These are phyloP conservation scores for Fusarium proliferatum DNA, from an alignment of 2,329 filamentous ascomycete species.

Conservation along the genomic window DNA sequence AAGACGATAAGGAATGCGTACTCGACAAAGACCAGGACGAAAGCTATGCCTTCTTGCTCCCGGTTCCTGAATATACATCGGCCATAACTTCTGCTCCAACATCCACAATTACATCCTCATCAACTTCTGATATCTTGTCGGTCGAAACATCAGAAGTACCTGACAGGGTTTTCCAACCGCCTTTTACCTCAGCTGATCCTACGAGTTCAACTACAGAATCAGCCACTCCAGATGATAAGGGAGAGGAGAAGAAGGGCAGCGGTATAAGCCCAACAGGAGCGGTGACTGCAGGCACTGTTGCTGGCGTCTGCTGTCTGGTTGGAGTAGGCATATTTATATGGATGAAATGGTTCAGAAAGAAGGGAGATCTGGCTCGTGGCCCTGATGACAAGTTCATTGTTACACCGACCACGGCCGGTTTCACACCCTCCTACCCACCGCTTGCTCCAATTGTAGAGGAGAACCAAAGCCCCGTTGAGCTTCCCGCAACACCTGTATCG, in stretches of 20 bases:
- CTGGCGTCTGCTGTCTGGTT: slow-evolving; percentile 38
- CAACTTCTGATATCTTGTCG: slow-evolving; percentile 21
- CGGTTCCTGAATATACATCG: slow-evolving; percentile 25
- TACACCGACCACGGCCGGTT: slow-evolving; percentile 39
- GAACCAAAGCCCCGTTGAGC: slow-evolving; percentile 37
- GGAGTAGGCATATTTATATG: slow-evolving; percentile 42
- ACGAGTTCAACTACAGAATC: slow-evolving; percentile 20
- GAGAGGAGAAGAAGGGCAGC: slow-evolving; percentile 7
- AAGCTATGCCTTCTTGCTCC: slow-evolving; percentile 36
- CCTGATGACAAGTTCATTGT: slow-evolving; percentile 43
- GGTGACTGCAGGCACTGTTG: slow-evolving; percentile 41
- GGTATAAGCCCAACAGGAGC: slow-evolving; percentile 34
- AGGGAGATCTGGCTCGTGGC: slow-evolving; percentile 29
- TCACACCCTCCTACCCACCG: slow-evolving; percentile 26
- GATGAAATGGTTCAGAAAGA: slow-evolving; percentile 44
- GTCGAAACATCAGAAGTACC: slow-evolving; percentile 38
- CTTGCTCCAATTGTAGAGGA: slow-evolving; percentile 3
- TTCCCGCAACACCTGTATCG: slow-evolving; percentile 44
- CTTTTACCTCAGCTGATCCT: slow-evolving; percentile 9
- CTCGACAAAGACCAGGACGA: slow-evolving; percentile 38
- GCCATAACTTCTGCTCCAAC: slow-evolving; percentile 3
- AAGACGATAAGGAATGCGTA: slow-evolving; percentile 28
- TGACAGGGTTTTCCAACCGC: slow-evolving; percentile 9
- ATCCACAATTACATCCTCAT: slow-evolving; percentile 10
- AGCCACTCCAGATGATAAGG: slow-evolving; percentile 8